phyloP scores from a whole-genome alignment of 805 yeast species.

The Suhomyces xylopsoci region DNA sequence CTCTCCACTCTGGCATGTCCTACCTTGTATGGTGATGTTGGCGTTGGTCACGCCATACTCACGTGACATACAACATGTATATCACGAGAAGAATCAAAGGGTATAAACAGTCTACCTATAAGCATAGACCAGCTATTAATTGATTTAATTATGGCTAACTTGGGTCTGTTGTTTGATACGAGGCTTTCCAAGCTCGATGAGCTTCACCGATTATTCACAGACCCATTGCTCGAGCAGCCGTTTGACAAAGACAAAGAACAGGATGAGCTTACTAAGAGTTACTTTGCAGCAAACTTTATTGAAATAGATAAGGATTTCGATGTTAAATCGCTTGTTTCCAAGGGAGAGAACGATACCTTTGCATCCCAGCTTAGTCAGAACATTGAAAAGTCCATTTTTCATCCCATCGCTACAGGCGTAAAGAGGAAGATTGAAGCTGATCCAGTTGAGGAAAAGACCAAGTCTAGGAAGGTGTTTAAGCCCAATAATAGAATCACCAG shows the following conservation, averaged over 20 bases:
- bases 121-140: background rate
- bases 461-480: background rate
- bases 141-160: background rate
- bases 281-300: background rate
- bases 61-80: background rate
- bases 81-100: background rate
- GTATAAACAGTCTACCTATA: background rate
- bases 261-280: background rate
- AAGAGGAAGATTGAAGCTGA: constrained; percentile 1
- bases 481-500: background rate
- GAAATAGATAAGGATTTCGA: background rate
- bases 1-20: background rate
- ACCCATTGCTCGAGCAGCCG: constrained; percentile 8
- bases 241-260: background rate
- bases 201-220: constrained; percentile 15
- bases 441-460: background rate
- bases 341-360: background rate
- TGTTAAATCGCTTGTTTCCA: background rate
- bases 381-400: constrained; percentile 3
- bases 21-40: too few relatives aligned
- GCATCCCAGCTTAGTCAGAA: background rate
- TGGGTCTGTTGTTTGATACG: constrained; percentile 3
- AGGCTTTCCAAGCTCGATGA: constrained; percentile 19
- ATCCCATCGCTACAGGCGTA: background rate
- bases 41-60: background rate